These are phyloP conservation scores for Salix dunnii DNA, from an alignment of 345 rosid species.

Conservation along the genomic window DNA sequence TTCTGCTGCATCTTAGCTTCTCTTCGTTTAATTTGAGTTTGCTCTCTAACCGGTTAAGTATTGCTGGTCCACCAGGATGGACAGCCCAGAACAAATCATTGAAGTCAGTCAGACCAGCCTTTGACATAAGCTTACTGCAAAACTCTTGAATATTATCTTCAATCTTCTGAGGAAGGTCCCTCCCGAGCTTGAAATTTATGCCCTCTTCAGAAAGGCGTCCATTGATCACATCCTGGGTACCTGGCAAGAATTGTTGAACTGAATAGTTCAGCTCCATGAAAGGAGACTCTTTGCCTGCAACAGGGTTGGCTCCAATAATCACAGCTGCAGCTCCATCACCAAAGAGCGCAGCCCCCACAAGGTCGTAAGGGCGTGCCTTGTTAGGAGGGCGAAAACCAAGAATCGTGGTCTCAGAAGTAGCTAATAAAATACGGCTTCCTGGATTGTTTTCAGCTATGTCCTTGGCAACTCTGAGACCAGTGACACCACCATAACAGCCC, in stretches of 20 bases:
- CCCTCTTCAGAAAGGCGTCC: conserved; percentile 85
- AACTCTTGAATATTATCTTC: conserved; percentile 83
- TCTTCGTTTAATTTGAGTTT: conserved; percentile 41
- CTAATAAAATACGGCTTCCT: conserved; percentile 70
- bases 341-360: conserved; percentile 91
- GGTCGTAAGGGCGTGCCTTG: conserved; percentile 78
- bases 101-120: conserved; percentile 41
- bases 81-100: conserved; percentile 93
- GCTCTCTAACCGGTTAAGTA: conserved; percentile 71
- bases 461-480: conserved; percentile 92
- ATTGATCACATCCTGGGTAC: conserved; percentile 70
- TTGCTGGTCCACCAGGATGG: conserved; percentile 94
- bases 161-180: conserved; percentile 86
- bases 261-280: conserved; percentile 83
- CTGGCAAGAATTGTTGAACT: conserved; percentile 81
- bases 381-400: conserved; percentile 89
- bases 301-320: conserved; percentile 66
- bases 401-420: conserved; percentile 90
- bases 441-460: conserved; percentile 96
- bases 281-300: conserved; percentile 50
- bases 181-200: conserved; percentile 78
- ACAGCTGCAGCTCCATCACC: conserved; percentile 94
- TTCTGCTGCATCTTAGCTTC: conserved; percentile 77
- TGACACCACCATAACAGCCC: conserved; percentile 85
- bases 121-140: conserved; percentile 64